These are phyloP conservation scores for Fusarium hainanense DNA, from an alignment of 2,329 filamentous ascomycete genomes.

Conservation along the genomic window DNA sequence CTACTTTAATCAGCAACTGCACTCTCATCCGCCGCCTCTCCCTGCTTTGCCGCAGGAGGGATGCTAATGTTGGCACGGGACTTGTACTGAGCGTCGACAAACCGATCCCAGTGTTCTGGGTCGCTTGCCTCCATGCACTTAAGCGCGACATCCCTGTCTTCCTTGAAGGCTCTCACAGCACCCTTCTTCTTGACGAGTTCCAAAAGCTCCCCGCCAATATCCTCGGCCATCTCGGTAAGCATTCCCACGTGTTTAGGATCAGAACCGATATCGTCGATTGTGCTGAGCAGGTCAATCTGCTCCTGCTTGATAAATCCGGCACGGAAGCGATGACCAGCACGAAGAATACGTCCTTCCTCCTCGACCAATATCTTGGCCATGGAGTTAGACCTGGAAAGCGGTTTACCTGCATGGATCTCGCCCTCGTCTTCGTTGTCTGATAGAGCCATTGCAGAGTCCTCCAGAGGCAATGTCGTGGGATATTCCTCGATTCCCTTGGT, in stretches of 20 bases:
- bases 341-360: slow-evolving; percentile 67
- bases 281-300: slow-evolving; percentile 61
- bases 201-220: slow-evolving; percentile 69
- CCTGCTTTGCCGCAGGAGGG: slow-evolving; percentile 43
- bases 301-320: slow-evolving; percentile 63
- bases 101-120: slow-evolving; percentile 71
- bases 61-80: slow-evolving; percentile 64
- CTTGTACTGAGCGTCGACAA: slow-evolving; percentile 72
- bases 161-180: slow-evolving; percentile 69
- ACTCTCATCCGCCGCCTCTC: slow-evolving; percentile 52
- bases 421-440: slow-evolving; percentile 64
- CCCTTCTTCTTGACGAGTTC: slow-evolving; percentile 67
- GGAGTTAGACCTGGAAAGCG: slow-evolving; percentile 64
- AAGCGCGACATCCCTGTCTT: slow-evolving; percentile 64
- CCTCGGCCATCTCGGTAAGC: slow-evolving; percentile 72
- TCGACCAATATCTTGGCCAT: slow-evolving; percentile 65
- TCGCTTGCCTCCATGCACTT: slow-evolving; percentile 68
- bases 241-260: slow-evolving; percentile 64
- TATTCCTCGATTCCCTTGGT: slow-evolving; percentile 37
- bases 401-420: slow-evolving; percentile 54
- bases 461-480: slow-evolving; percentile 39
- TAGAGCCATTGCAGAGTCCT: slow-evolving; percentile 52
- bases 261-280: slow-evolving; percentile 61
- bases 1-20: slow-evolving; percentile 55
- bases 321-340: slow-evolving; percentile 68